A percentile compares a stretch with the other conserved stretches of the same genome.
phyloP scores from a whole-genome alignment of 495 filamentous ascomycete species.

The Tuber calosporum region DNA sequence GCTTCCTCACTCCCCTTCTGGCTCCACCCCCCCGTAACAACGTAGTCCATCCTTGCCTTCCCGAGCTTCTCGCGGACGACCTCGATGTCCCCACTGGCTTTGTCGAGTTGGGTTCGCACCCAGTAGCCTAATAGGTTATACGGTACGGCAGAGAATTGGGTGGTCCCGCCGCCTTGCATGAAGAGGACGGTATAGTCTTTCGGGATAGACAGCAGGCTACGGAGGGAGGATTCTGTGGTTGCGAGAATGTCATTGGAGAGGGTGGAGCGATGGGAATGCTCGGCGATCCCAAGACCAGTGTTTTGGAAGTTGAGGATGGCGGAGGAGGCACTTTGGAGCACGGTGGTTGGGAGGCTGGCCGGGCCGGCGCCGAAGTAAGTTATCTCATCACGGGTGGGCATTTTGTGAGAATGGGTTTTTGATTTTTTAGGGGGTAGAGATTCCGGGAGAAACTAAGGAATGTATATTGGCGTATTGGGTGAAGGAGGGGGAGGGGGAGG shows the following conservation, averaged over 20 bases:
- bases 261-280: constrained; percentile 83
- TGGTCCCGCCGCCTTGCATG: constrained; percentile 54
- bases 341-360: constrained; percentile 67
- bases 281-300: constrained; percentile 71
- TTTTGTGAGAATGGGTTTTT: constrained; percentile 29
- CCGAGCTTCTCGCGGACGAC: constrained; percentile 56
- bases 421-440: constrained; percentile 4
- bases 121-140: constrained; percentile 60
- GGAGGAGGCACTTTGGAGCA: constrained; percentile 64
- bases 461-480: neutral
- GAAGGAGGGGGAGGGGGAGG: neutral
- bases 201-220: constrained; percentile 38
- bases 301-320: constrained; percentile 76
- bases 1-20: constrained; percentile 88
- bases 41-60: constrained; percentile 71
- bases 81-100: constrained; percentile 46
- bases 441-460: neutral
- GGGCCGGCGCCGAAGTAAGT: constrained; percentile 83
- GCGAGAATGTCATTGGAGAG: constrained; percentile 57
- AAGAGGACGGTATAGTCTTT: constrained; percentile 38
- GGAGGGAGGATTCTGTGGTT: constrained; percentile 30
- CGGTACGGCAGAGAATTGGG: constrained; percentile 42
- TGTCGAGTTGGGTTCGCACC: constrained; percentile 57
- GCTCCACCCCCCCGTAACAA: constrained; percentile 90
- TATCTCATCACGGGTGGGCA: constrained; percentile 58